Evolutionary conservation across 1,284 basidiomycete genomes (phyloP), one percentile per base, ranked within the genome.

Genomic region (Ganoderma meredithae): DNA sequence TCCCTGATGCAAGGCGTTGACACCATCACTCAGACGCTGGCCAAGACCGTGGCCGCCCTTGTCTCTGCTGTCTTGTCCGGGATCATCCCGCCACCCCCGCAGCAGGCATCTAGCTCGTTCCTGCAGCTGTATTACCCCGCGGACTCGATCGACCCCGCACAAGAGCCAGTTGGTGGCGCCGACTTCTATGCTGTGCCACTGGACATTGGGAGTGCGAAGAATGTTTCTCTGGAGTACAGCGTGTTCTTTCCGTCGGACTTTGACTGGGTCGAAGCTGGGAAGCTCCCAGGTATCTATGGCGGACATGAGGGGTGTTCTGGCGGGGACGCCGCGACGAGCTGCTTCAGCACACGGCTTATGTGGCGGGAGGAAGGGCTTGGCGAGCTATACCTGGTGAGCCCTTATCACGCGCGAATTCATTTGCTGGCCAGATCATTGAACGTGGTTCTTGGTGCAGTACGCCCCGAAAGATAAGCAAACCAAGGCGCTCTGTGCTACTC

Each of bases 321-420:
- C 9, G 92, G 92, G 6, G 82, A 88, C 69, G 81, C 81, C 5
- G 92, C 91, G 8, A 65, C 78, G 43, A 82, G 85, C 64, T 93
- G 92, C 71, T 94, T 92, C 74, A 92, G 90, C 76, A 92, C 90
- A 22, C 81, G 92, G 36, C 67, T 93, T 69, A 94, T 94, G 92
- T 94, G 92, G 92, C 83, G 92, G 56, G 73, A 76, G 12, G 80
- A 78, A 0, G 91, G 90, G 4, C 76, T 75, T 0, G 91, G 92
- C 0, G 92, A 93, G 75, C 79, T 94, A 33, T 95, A 95, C 75
- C 81, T 94, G 65, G 92, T 93, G 74, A 65, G 86, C 52, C 43
- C 52, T 43, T 39, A 22, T 17, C 44, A 2, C 6, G 15, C 4
- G 3, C 27, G n/a, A 15, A 9, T 6, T 53, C 13, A 13, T 13